A percentile compares a stretch with the other conserved stretches of the same genome.
phyloP scores from a whole-genome alignment of 1,284 basidiomycete genomes.

The Apiotrichum gamsii region DNA sequence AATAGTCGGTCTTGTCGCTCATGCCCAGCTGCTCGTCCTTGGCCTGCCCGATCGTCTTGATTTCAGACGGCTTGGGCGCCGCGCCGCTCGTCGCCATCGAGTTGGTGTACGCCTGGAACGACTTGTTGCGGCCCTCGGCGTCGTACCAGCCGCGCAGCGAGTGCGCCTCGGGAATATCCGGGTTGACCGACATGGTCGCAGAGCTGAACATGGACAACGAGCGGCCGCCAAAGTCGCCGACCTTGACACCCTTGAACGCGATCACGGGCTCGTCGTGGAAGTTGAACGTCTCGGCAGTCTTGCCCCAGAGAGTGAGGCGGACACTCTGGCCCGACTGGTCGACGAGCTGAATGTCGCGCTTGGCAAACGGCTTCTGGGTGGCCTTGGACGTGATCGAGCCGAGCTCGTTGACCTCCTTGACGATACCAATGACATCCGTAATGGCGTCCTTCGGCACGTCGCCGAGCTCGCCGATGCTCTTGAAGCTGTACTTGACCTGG shows the following conservation, averaged over 20 bases:
- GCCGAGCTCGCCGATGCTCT: conserved; percentile 61
- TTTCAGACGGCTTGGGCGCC: conserved; percentile 57
- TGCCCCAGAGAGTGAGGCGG: conserved; percentile 91
- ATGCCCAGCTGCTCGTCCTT: conserved; percentile 72
- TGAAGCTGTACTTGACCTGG: conserved; percentile 74
- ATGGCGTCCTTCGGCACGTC: conserved; percentile 62
- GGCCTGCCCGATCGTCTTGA: conserved; percentile 72
- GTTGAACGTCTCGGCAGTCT: conserved; percentile 78
- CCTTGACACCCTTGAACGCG: conserved; percentile 92
- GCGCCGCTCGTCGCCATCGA: conserved; percentile 43
- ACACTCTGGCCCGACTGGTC: conserved; percentile 77
- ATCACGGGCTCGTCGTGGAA: conserved; percentile 60
- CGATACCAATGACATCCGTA: conserved; percentile 71
- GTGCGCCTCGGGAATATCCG: conserved; percentile 82
- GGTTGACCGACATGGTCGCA: conserved; percentile 72
- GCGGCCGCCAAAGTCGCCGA: conserved; percentile 89
- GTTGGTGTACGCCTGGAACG: conserved; percentile 66
- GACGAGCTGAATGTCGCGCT: conserved; percentile 81
- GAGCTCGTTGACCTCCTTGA: conserved; percentile 69
- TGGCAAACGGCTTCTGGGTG: conserved; percentile 66
- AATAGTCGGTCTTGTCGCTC: conserved; percentile 74
- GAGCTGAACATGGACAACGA: conserved; percentile 66
- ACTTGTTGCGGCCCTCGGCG: conserved; percentile 55
- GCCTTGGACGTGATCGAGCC: conserved; percentile 67
- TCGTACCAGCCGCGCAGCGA: conserved; percentile 85